phyloP scores from a whole-genome alignment of 2,329 filamentous ascomycete genomes.

The Cladophialophora immunda region DNA sequence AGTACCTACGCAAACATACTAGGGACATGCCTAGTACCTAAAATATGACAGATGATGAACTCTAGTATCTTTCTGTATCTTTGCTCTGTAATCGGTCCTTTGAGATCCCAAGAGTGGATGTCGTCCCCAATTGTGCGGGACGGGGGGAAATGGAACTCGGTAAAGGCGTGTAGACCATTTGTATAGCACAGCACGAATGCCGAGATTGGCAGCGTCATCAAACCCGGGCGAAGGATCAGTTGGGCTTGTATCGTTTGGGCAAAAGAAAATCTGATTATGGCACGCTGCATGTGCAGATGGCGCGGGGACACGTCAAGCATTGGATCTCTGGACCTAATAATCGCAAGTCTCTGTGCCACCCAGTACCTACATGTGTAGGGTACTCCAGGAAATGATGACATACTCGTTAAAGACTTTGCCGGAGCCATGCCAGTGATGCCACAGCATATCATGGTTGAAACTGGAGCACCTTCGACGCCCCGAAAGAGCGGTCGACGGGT shows the following conservation, averaged over 20 bases:
- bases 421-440: background rate
- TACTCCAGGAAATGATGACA: background rate
- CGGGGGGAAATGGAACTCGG: background rate
- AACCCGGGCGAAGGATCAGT: background rate
- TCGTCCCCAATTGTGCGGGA: background rate
- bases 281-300: constrained; percentile 17
- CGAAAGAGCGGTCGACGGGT: background rate
- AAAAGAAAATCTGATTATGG: constrained; percentile 8
- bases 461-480: too few relatives aligned
- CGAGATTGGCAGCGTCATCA: constrained; percentile 1
- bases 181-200: background rate
- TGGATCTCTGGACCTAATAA: too few relatives aligned
- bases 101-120: background rate
- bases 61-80: background rate
- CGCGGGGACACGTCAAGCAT: background rate
- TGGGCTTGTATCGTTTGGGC: background rate
- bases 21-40: background rate
- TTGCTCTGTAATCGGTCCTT: background rate
- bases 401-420: background rate
- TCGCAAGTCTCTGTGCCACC: background rate
- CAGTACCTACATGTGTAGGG: background rate
- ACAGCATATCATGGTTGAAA: too few relatives aligned
- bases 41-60: constrained; percentile 4
- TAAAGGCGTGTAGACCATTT: background rate
- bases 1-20: background rate